Conservation (phyloP, 2,329 filamentous ascomycete species). For the Clonostachys solani region DNA sequence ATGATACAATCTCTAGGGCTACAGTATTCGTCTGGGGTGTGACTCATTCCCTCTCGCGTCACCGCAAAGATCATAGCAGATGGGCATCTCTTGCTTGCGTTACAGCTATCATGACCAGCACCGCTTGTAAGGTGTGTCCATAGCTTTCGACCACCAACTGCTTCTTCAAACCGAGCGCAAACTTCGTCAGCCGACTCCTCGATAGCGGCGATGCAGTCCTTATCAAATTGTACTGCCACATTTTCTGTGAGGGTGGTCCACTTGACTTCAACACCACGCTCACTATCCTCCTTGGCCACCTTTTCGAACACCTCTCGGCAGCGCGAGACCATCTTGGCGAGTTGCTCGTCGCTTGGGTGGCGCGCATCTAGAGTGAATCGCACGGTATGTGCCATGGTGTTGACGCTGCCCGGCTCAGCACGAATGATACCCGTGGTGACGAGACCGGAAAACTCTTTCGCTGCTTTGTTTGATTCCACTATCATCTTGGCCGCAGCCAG, state of each 20-base stretch:
- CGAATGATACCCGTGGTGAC: neutral
- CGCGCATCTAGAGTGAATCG: constrained; percentile 61
- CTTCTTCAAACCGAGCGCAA: constrained; percentile 7
- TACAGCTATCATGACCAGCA: constrained; percentile 16
- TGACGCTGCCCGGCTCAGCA: neutral
- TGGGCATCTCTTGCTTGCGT: constrained; percentile 10
- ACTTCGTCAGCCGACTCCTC: constrained; percentile 47
- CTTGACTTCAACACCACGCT: constrained; percentile 44
- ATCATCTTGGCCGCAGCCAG: constrained; percentile 16
- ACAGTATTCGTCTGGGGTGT: constrained; percentile 13
- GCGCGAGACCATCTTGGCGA: neutral
- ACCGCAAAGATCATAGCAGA: constrained; percentile 18
- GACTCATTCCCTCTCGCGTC: constrained; percentile 13
- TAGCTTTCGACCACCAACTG: neutral
- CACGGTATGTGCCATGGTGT: constrained; percentile 45
- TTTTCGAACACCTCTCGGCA: neutral
- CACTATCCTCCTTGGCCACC: constrained; percentile 31
- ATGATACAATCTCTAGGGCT: constrained; percentile 13
- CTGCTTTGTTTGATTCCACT: constrained; percentile 8
- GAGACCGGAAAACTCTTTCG: neutral
- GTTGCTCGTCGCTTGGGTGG: neutral
- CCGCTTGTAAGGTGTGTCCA: constrained; percentile 12
- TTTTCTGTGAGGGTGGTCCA: constrained; percentile 53
- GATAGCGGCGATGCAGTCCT: constrained; percentile 58
- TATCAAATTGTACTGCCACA: constrained; percentile 54